Conservation (phyloP, 2,329 filamentous ascomycete species). For the Aspergillus costaricaensis region DNA sequence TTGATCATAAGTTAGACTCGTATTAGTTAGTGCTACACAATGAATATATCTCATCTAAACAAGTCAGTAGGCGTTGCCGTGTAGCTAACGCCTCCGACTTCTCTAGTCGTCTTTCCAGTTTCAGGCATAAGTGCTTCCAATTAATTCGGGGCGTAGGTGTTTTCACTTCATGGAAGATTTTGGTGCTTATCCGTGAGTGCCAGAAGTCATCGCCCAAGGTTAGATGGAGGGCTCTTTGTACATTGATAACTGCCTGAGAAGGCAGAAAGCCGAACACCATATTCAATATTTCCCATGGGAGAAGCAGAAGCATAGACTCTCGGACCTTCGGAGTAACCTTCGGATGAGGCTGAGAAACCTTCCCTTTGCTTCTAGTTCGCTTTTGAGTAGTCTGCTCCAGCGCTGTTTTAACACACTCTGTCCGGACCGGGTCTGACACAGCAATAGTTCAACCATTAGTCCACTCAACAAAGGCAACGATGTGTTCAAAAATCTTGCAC, state of each 20-base stretch:
- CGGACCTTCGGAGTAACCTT: not conserved
- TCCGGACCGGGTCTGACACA: not conserved
- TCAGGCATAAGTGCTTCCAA: not conserved
- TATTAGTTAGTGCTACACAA: not conserved
- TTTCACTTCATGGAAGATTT: not conserved
- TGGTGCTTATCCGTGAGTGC: not conserved
- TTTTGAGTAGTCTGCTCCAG: not conserved
- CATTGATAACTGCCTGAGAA: not conserved
- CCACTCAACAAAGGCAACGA: not conserved
- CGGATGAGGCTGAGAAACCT: not conserved
- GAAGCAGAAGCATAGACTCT: not conserved
- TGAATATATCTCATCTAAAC: not conserved
- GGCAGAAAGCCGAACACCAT: not conserved
- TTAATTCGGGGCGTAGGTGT: not conserved
- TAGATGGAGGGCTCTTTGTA: not conserved
- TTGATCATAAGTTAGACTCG: too few species aligned
- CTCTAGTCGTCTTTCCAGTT: not conserved
- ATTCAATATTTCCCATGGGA: slow-evolving; percentile 1
- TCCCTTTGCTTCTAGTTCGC: not conserved
- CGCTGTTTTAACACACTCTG: not conserved
- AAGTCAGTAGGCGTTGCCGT: not conserved
- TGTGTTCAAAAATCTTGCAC: too few species aligned
- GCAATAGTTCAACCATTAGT: not conserved
- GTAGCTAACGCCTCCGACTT: not conserved
- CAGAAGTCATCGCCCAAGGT: not conserved